phyloP scores from a whole-genome alignment of 2,329 filamentous ascomycete species.

The Aspergillus pseudoterreus region DNA sequence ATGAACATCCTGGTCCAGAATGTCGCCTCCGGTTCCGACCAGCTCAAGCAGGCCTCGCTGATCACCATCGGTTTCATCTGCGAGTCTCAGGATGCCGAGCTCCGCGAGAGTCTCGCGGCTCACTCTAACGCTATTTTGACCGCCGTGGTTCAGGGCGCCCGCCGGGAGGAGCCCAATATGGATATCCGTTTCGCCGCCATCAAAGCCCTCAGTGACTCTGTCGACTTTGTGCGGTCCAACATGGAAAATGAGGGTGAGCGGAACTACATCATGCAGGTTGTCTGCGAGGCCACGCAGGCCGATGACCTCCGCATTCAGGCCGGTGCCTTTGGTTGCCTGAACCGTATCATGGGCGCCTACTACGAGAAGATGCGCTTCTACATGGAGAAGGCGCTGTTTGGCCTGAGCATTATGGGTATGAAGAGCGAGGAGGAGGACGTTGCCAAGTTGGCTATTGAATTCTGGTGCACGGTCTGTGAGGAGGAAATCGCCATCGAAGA shows the following conservation, averaged over 20 bases:
- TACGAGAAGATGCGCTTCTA: slow-evolving; percentile 99
- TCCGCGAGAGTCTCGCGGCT: slow-evolving; percentile 72
- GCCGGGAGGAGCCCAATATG: slow-evolving; percentile 88
- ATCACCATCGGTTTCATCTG: slow-evolving; percentile 98
- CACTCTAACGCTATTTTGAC: slow-evolving; percentile 98
- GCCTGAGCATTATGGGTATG: slow-evolving; percentile 96
- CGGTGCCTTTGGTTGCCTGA: slow-evolving; percentile 92
- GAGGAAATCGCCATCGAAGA: slow-evolving; percentile 98
- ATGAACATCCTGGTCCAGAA: slow-evolving; percentile 88
- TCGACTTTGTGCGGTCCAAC: slow-evolving; percentile 97
- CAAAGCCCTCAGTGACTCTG: slow-evolving; percentile 87
- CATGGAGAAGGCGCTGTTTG: slow-evolving; percentile 99
- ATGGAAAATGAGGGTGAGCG: slow-evolving; percentile 99
- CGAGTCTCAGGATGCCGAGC: slow-evolving; percentile 85
- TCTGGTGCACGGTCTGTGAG: slow-evolving; percentile 99
- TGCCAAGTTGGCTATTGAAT: slow-evolving; percentile 95
- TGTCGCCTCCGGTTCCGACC: slow-evolving; percentile 78
- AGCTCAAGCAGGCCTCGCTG: slow-evolving; percentile 90
- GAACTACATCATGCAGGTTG: slow-evolving; percentile 99
- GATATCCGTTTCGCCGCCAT: slow-evolving; percentile 93
- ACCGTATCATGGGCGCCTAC: slow-evolving; percentile 97
- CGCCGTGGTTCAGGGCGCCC: slow-evolving; percentile 92
- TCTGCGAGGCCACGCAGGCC: slow-evolving; percentile 97
- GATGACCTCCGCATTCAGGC: slow-evolving; percentile 88
- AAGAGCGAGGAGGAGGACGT: slow-evolving; percentile 97